Conservation (phyloP, 139 green algal genomes). For the Chlorella sp. region DNA sequence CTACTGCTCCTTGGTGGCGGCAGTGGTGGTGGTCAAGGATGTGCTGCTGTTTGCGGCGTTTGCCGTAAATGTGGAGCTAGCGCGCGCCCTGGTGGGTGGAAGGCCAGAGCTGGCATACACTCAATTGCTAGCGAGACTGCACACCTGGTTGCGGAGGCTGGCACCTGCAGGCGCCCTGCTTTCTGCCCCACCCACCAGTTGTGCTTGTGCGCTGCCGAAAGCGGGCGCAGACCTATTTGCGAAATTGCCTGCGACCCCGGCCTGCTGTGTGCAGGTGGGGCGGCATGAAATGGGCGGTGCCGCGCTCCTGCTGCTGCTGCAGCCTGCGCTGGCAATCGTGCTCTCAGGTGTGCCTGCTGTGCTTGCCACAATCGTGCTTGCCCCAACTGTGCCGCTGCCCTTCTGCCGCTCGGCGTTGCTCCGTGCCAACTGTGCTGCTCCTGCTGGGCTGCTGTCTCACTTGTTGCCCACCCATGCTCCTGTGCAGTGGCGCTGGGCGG, state of each 20-base stretch:
- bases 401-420: background rate
- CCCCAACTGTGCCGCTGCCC: background rate
- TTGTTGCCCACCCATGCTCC: background rate
- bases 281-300: background rate
- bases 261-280: slow-evolving; percentile 13
- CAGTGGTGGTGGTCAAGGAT: slow-evolving; percentile 91
- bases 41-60: slow-evolving; percentile 89
- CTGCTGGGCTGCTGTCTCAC: background rate
- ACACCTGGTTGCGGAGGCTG: too few species aligned
- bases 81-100: slow-evolving; percentile 33
- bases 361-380: too few species aligned
- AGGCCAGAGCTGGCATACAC: too few species aligned
- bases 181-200: too few species aligned
- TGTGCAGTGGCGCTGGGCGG: slow-evolving; percentile 12
- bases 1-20: slow-evolving; percentile 83
- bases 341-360: background rate
- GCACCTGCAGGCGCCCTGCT: too few species aligned
- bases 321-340: background rate
- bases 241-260: too few species aligned
- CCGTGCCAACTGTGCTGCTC: background rate
- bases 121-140: too few species aligned
- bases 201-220: too few species aligned
- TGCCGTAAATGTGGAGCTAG: slow-evolving; percentile 83
- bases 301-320: slow-evolving; percentile 3
- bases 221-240: too few species aligned